Base-by-base conservation (phyloP, 1,284 basidiomycete genomes). In the Ceratorhiza oryzae-sativae region DNA sequence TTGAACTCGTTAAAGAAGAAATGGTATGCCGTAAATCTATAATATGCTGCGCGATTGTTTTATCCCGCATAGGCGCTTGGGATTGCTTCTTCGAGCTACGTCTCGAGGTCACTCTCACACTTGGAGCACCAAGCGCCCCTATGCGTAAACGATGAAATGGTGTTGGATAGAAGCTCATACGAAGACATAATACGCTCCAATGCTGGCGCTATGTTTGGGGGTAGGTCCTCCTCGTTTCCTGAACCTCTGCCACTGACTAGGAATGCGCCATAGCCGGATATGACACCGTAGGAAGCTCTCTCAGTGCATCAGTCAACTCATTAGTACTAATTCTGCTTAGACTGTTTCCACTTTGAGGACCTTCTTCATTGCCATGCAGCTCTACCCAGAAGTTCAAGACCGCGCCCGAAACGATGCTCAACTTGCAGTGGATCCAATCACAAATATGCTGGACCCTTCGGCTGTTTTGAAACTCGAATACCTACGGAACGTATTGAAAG, bases 361-460 rank as follows among this genome's bases (percentile, higher is more conserved):
- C 6, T 65, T 65, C n/a, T 53, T 65, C 23, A 53, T 36, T 23
- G 62, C 48, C 8, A 65, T 65, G 62, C 62, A 65, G 36, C 45
- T 65, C 3, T 51, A 51, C 25, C 45, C 62, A 12, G 25, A 65
- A 10, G 34, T 65, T 5, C 62, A 65, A 39, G 12, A 25, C 5
- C 62, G 45, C 3, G 62, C 62, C 20, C 25, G 46, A 23, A 25
- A 65, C 3, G 62, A 65, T 9, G 30, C 53, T 12, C 62, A 51
- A 10, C 10, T 6, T 13, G 25, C 32, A 18, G 1, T 65, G 9
- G 62, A 65, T 36, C n/a, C 62, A 18, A n/a, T 18, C 9, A 65
- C 46, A 20, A 6, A 23, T 36, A 8, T 34, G 12, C 62, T 46
- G 1, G 36, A 65, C 34, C 62, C 62, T 3, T 45, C 61, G 15